Evolutionary conservation across 805 yeast genomes (phyloP).

Genomic region (Isabelozyma rhagii): DNA sequence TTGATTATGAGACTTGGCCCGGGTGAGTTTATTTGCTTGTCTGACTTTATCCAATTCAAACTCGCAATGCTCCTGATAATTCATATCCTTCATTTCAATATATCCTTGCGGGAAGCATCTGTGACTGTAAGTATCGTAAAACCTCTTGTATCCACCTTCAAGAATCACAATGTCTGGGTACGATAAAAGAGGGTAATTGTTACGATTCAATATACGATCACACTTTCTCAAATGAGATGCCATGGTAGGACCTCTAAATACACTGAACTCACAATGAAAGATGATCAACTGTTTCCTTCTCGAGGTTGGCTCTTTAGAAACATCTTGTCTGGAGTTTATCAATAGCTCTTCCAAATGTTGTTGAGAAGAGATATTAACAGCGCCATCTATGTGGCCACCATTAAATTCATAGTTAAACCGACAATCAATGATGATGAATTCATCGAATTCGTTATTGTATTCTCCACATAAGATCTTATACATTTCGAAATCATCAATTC

Average conservation of each 20-base stretch:
- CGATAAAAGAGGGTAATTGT: constrained; percentile 73
- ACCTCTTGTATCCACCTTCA: constrained; percentile 87
- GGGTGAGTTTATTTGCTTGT: constrained; percentile 39
- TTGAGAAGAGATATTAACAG: constrained; percentile 72
- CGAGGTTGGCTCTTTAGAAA: constrained; percentile 5
- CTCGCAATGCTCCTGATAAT: constrained; percentile 40
- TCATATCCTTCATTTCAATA: constrained; percentile 70
- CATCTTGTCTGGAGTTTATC: constrained; percentile 16
- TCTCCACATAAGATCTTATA: constrained; percentile 56
- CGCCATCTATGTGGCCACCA: constrained; percentile 90
- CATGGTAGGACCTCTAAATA: constrained; percentile 91
- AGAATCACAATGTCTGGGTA: constrained; percentile 88
- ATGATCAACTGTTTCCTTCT: constrained; percentile 50
- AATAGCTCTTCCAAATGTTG: constrained; percentile 62
- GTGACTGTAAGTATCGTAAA: constrained; percentile 55
- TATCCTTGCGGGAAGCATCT: constrained; percentile 77
- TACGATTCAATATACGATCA: constrained; percentile 72
- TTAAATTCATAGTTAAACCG: constrained; percentile 87
- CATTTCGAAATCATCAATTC: constrained; percentile 60
- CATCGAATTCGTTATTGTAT: constrained; percentile 48
- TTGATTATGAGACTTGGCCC: constrained; percentile 30
- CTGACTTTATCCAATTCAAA: constrained; percentile 42
- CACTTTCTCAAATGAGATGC: constrained; percentile 81
- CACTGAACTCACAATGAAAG: constrained; percentile 93
- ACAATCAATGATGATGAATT: constrained; percentile 71